Evolutionary conservation across 1,139 yeast genomes (phyloP), one percentile per base, ranked within the genome.

Genomic region (Ogataea hybrid): DNA sequence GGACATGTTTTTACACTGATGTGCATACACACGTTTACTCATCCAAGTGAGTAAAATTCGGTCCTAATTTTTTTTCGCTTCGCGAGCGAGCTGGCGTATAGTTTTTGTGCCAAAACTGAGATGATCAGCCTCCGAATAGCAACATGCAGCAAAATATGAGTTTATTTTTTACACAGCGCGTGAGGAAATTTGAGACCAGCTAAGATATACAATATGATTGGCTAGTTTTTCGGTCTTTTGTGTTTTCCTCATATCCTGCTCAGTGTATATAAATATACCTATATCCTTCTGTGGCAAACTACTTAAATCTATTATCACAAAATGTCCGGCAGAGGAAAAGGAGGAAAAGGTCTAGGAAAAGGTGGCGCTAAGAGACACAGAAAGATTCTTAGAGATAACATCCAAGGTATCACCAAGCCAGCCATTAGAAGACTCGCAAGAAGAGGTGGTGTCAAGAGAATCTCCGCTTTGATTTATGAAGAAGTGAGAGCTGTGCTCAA

Each of bases 381-480:
- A 84, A 90, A 90, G 87, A 88, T 92, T 75, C 81, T 90, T 63
- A 89, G 97, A 81, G 98, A 92, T 73, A 92, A 92, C 89, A 90
- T 92, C 61, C 97, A 90, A 78, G 98, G 98, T 79, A 90, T 92
- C 69, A 92, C 98, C 56, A 92, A 92, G 81, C 98, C 98, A 69
- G 98, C 98, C 65, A 92, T 92, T 70, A 89, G 98, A 79, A 90
- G 98, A 86, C 84, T 92, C 66, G 98, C 98, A 50, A 90, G 98
- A 84, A 89, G 98, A 87, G 98, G 98, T 78, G 98, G 98, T 87
- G 98, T 92, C 68, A 92, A 92, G 84, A 96, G 97, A 85, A 92
- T 92, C 65, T 90, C 97, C 56, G 97, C 96, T 68, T 79, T 90
- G 68, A 90, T 92, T 71, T 92, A 92, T 78, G 97, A 92, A 77